Conservation (phyloP, 345 rosid genomes). For the Clausena lansium region DNA sequence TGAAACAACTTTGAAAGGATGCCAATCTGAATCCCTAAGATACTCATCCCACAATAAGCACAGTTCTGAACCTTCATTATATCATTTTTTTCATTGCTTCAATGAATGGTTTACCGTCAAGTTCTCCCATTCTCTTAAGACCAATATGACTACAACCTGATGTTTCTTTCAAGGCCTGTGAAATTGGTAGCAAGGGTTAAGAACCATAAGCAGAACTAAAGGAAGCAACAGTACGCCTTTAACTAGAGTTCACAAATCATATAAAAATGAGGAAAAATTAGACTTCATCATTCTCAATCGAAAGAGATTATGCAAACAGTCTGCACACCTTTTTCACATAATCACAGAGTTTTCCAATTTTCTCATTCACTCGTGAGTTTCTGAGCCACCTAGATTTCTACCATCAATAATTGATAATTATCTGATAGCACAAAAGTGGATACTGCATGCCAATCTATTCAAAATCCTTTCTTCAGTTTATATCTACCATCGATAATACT, state of each 20-base stretch:
- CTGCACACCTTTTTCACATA: background rate
- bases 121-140: constrained; percentile 96
- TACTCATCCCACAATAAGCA: constrained; percentile 92
- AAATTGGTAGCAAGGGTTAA: background rate
- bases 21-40: constrained; percentile 93
- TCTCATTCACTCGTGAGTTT: background rate
- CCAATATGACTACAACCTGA: constrained; percentile 48
- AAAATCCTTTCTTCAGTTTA: no score
- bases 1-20: constrained; percentile 68
- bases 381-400: background rate
- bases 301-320: background rate
- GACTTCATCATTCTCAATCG: background rate
- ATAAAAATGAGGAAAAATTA: background rate
- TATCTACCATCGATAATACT: no score
- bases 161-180: constrained; percentile 60
- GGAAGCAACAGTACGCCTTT: background rate
- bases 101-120: constrained; percentile 68
- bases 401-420: background rate
- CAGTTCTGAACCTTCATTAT: constrained; percentile 56
- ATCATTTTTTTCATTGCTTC: constrained; percentile 76
- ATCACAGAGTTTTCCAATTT: background rate
- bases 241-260: background rate
- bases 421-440: background rate
- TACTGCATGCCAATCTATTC: background rate
- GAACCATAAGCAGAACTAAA: constrained; percentile 5